A percentile compares a stretch with the other conserved stretches of the same genome.
Evolutionary conservation across 164 flowering plant genomes (phyloP).

Genomic region (Kalanchoe fedtschenkoi): DNA sequence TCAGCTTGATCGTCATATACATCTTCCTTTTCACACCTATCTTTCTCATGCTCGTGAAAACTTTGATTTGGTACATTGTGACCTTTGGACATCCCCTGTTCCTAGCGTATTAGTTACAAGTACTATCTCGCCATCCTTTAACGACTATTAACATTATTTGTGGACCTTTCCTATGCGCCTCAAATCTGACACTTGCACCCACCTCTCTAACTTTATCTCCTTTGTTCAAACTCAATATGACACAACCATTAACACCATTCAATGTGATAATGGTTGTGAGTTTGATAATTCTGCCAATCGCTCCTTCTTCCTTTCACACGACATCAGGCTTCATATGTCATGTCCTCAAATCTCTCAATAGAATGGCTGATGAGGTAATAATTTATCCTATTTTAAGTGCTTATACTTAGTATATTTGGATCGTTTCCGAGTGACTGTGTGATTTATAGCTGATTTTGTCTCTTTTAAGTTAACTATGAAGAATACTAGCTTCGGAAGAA

Average conservation of each 20-base stretch:
- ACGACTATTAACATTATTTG: background rate
- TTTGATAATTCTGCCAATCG: background rate
- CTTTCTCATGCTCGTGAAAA: background rate
- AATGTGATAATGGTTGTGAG: background rate
- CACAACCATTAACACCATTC: background rate
- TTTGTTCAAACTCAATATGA: background rate
- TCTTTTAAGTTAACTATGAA: no score
- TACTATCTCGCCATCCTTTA: background rate
- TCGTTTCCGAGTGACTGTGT: no score
- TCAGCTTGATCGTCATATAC: background rate
- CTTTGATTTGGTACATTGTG: constrained; percentile 1
- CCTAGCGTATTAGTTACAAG: background rate
- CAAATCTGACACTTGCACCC: background rate
- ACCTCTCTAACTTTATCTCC: background rate
- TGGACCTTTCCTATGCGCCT: background rate
- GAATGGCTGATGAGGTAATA: background rate
- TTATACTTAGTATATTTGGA: background rate
- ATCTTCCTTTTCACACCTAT: background rate
- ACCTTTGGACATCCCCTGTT: background rate
- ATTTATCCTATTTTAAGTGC: background rate
- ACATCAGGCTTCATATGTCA: background rate
- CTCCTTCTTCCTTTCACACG: background rate
- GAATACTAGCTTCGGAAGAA: no score
- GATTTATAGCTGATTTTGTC: no score
- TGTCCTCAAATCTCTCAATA: background rate